Evolutionary conservation across 345 rosid genomes (phyloP), one percentile per base, ranked within the genome.

Genomic region (Cardamine occulta): DNA sequence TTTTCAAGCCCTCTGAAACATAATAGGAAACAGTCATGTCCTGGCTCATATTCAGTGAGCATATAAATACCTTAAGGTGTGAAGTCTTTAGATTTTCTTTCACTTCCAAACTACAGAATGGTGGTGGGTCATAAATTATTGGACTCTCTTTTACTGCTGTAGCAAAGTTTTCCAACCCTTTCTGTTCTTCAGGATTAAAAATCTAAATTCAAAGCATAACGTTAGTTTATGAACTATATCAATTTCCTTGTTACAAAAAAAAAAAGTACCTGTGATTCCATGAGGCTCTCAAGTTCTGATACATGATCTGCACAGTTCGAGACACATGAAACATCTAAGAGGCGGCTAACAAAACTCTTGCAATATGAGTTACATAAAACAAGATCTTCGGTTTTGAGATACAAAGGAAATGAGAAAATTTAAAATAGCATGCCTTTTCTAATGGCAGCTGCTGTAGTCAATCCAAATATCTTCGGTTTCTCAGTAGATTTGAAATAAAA

Each of bases 381-480:
- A 63, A 56, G 35, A 66, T 78, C 24, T 68, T 48, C 15, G 2
- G 58, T 68, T 71, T 15, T 15, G 62, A 23, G 40, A 56, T 70
- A 48, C 56, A 44, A 19, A 65, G 51, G 32, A 35, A 55, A 53
- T 35, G n/a, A 40, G 4, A 63, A 55, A 14, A 0, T 9, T 47
- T 57, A 11, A 42, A 72, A 57, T 26, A 72, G 15, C 80, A 70
- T 84, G 86, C 98, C 97, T 85, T 85, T 91, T 74, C 87, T 80
- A 68, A 82, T 48, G 58, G 81, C 84, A 19, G 85, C 84, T 17
- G 93, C 83, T 1, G 93, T 84, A 10, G 97, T 89, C 89, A 95
- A 86, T 76, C 97, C 97, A 82, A 95, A 86, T 61, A 95, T 80
- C 85, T 83, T 95, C 8, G 97, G 99, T 83, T 89, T 90, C 69